Conservation (phyloP, 176 grass and related monocot species). For the Ananas comosus region DNA sequence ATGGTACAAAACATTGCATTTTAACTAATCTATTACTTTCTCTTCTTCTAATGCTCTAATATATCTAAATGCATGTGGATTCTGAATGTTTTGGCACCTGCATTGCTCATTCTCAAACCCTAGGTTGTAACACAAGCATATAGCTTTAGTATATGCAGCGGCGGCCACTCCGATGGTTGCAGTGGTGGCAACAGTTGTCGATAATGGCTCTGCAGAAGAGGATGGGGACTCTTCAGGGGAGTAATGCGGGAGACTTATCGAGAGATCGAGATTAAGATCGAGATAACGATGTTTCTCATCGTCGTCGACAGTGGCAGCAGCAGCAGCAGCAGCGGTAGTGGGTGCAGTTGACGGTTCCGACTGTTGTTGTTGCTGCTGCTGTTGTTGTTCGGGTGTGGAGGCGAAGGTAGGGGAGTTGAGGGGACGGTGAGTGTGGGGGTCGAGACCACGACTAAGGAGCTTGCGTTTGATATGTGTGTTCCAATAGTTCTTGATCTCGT, state of each 20-base stretch:
- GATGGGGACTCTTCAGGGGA: slow-evolving; percentile 17
- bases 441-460: slow-evolving; percentile 50
- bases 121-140: slow-evolving; percentile 49
- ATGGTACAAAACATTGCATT: too few species aligned
- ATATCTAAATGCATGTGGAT: too few species aligned
- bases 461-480: slow-evolving; percentile 88
- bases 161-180: background rate
- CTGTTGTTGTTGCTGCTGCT: too few species aligned
- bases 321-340: background rate
- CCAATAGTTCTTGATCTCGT: slow-evolving; percentile 98
- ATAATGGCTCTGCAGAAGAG: slow-evolving; percentile 11
- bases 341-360: background rate
- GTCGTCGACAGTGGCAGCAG: background rate
- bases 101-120: slow-evolving; percentile 35
- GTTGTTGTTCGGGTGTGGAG: background rate
- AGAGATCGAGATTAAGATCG: slow-evolving; percentile 59
- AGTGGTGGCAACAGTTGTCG: slow-evolving; percentile 4
- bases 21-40: too few species aligned
- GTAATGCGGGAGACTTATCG: slow-evolving; percentile 50
- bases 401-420: slow-evolving; percentile 12
- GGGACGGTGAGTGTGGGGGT: slow-evolving; percentile 52
- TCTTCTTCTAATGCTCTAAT: too few species aligned
- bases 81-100: slow-evolving; percentile 20
- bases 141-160: slow-evolving; percentile 17
- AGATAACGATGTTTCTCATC: slow-evolving; percentile 11